A percentile compares a stretch with the other conserved stretches of the same genome.
Evolutionary conservation across 192 early-diverging fungal species (phyloP).

Genomic region (Podila minutissima): DNA sequence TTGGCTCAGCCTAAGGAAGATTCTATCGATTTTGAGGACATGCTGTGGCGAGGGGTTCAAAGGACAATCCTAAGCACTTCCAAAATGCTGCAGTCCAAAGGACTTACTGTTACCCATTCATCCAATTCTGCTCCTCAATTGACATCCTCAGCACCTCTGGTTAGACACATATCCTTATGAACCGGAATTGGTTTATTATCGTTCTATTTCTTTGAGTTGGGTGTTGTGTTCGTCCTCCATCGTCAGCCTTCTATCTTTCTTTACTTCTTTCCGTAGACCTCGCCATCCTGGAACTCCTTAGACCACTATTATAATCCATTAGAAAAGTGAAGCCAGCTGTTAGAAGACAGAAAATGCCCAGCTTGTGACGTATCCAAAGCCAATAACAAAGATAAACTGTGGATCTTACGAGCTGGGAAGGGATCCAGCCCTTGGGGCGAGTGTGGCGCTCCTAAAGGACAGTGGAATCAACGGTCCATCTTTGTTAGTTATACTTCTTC

Average conservation of each 20-base stretch:
- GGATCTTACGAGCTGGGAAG: slow-evolving; percentile 33
- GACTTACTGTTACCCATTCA: too few relatives aligned
- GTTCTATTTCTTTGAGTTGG: not conserved
- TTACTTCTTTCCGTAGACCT: slow-evolving; percentile 54
- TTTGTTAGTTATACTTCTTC: not conserved
- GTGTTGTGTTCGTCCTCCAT: not conserved
- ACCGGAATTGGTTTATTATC: not conserved
- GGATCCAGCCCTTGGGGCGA: slow-evolving; percentile 45
- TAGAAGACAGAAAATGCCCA: not conserved
- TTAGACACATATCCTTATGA: too few relatives aligned
- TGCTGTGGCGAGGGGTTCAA: too few relatives aligned
- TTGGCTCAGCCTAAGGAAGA: too few relatives aligned
- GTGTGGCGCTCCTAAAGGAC: slow-evolving; percentile 35
- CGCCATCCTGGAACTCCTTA: slow-evolving; percentile 51
- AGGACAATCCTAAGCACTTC: too few relatives aligned
- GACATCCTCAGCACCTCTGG: too few relatives aligned
- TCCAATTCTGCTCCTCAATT: too few relatives aligned
- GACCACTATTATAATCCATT: slow-evolving; percentile 26
- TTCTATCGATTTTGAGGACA: too few relatives aligned
- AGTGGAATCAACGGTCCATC: not conserved
- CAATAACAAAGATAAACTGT: not conserved
- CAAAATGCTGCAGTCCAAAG: too few relatives aligned
- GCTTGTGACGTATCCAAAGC: not conserved
- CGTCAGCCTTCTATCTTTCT: not conserved
- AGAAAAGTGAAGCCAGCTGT: not conserved